Conservation (phyloP, 306 rosid genomes). For the Psophocarpus tetragonolobus region DNA sequence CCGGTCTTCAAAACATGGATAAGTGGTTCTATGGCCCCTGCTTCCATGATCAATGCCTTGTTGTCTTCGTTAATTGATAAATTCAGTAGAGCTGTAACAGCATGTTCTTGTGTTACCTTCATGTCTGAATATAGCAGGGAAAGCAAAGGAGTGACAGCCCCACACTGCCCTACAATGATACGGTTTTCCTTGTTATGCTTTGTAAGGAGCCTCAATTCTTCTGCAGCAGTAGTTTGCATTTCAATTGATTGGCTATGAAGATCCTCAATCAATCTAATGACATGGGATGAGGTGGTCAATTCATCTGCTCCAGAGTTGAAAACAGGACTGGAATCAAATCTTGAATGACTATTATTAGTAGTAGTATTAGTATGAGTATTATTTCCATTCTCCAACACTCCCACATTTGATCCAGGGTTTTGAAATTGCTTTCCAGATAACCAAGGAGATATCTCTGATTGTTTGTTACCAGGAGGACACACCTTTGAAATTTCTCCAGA, state of each 20-base stretch:
- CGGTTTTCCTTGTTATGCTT: slow-evolving; percentile 87
- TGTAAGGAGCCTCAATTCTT: slow-evolving; percentile 89
- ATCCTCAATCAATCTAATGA: slow-evolving; percentile 70
- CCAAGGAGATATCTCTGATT: slow-evolving; percentile 39
- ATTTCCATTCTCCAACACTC: slow-evolving; percentile 47
- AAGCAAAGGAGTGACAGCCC: slow-evolving; percentile 69
- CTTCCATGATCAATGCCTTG: slow-evolving; percentile 81
- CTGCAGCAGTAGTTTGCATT: slow-evolving; percentile 75
- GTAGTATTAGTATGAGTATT: slow-evolving; percentile 26
- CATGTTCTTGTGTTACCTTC: slow-evolving; percentile 81
- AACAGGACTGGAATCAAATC: slow-evolving; percentile 39
- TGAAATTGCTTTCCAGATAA: slow-evolving; percentile 50
- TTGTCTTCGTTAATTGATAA: slow-evolving; percentile 79
- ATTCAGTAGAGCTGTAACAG: slow-evolving; percentile 92
- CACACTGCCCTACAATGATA: slow-evolving; percentile 66
- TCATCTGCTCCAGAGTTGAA: slow-evolving; percentile 47
- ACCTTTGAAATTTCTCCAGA: slow-evolving; percentile 65
- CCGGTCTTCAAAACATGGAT: slow-evolving; percentile 83
- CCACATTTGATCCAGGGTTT: slow-evolving; percentile 40
- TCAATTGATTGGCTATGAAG: slow-evolving; percentile 66
- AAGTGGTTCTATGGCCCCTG: slow-evolving; percentile 86
- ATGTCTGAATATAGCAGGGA: slow-evolving; percentile 66
- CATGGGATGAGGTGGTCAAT: slow-evolving; percentile 56
- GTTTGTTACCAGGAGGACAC: slow-evolving; percentile 40
- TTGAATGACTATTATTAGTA: slow-evolving; percentile 30